phyloP scores from a whole-genome alignment of 73 alveolate genomes.

The Paramecium bursaria region DNA sequence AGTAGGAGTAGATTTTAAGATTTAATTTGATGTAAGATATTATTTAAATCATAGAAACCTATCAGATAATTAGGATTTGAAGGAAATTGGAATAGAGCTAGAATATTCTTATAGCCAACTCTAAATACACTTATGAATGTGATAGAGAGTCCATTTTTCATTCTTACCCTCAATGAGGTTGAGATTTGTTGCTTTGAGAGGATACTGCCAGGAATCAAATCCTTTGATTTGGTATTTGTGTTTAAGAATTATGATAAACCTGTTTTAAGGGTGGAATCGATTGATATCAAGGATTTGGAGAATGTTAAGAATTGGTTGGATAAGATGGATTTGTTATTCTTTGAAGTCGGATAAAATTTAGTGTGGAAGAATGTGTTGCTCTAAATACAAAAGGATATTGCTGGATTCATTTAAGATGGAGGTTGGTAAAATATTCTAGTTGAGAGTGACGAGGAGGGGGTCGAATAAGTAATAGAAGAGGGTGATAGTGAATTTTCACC shows the following conservation, averaged over 20 bases:
- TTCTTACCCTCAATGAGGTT: conserved; percentile 87
- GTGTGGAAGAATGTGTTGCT: conserved; percentile 89
- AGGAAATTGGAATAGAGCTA: conserved; percentile 91
- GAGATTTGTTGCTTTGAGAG: conserved; percentile 94
- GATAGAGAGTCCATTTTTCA: conserved; percentile 95
- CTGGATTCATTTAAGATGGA: conserved; percentile 88
- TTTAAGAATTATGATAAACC: conserved; percentile 89
- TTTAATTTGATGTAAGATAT: conserved; percentile 81
- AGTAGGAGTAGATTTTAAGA: conserved; percentile 64
- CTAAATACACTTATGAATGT: conserved; percentile 86
- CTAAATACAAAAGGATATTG: conserved; percentile 86
- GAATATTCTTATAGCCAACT: conserved; percentile 89
- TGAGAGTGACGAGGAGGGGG: conserved; percentile 67
- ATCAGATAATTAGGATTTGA: conserved; percentile 84
- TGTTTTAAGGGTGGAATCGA: conserved; percentile 86
- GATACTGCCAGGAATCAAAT: conserved; percentile 88
- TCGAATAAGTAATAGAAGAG: conserved; percentile 61
- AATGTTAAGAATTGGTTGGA: conserved; percentile 90
- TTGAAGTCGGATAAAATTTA: conserved; percentile 89
- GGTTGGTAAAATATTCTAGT: conserved; percentile 91
- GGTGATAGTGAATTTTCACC: conserved; percentile 62
- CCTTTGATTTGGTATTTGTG: conserved; percentile 94
- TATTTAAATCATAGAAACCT: conserved; percentile 70
- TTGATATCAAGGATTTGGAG: conserved; percentile 90
- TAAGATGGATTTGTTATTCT: conserved; percentile 85